A percentile compares a stretch with the other conserved stretches of the same genome.
Conservation (phyloP, 2,329 filamentous ascomycete genomes). For the Pestalotiopsis sp. region DNA sequence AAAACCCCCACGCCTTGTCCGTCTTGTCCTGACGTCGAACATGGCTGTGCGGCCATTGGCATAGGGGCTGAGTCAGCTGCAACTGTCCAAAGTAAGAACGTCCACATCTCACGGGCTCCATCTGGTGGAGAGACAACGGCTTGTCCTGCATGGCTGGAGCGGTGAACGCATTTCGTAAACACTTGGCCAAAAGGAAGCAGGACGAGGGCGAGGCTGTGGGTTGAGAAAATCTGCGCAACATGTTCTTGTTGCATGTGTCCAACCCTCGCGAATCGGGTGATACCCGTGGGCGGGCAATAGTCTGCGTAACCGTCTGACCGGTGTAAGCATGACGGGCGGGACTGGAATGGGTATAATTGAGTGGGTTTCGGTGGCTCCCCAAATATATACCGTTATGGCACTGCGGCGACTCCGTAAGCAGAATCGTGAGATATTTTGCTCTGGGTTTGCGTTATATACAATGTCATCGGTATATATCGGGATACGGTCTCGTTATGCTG, state of each 20-base stretch:
- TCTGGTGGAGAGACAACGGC: background rate
- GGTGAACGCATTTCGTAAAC: background rate
- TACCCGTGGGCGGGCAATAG: background rate
- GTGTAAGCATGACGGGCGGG: background rate
- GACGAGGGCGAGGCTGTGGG: background rate
- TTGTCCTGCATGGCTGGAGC: background rate
- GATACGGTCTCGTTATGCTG: too few relatives aligned
- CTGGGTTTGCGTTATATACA: too few relatives aligned
- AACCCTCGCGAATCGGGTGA: background rate
- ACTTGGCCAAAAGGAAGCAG: background rate
- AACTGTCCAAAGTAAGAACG: background rate
- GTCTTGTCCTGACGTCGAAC: background rate
- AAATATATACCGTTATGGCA: background rate
- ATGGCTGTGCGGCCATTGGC: background rate
- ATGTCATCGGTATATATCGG: too few relatives aligned
- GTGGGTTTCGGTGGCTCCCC: background rate
- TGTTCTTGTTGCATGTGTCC: background rate
- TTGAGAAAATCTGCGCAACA: background rate
- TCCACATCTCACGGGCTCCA: background rate
- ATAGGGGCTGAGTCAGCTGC: conserved; percentile 1
- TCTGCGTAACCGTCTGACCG: background rate
- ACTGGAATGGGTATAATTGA: background rate
- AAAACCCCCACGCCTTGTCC: background rate
- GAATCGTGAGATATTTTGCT: too few relatives aligned
- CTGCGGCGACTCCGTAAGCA: background rate